These are phyloP conservation scores for Dryas integrifolia DNA, from an alignment of 331 rosid species.

Conservation along the genomic window DNA sequence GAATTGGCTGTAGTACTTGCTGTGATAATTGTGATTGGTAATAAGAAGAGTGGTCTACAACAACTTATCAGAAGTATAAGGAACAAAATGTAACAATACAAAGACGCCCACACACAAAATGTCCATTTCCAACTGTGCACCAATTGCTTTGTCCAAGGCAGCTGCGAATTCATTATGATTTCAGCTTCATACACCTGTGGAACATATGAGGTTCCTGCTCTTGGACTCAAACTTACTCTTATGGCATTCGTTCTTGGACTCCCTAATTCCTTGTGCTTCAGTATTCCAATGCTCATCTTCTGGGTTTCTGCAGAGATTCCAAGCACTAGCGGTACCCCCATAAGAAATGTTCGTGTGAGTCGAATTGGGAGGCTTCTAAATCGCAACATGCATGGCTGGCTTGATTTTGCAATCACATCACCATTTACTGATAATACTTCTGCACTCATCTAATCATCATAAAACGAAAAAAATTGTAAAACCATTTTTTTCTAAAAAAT, in stretches of 20 bases:
- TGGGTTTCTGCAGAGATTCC: conserved; percentile 71
- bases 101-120: conserved; percentile 64
- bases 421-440: conserved; percentile 56
- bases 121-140: conserved; percentile 79
- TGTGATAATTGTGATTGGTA: conserved; percentile 18
- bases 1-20: neutral
- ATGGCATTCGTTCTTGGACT: conserved; percentile 50
- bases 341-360: conserved; percentile 48
- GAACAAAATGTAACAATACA: conserved; percentile 45
- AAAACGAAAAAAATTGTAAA: neutral
- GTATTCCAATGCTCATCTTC: conserved; percentile 36
- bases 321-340: conserved; percentile 59
- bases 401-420: conserved; percentile 47
- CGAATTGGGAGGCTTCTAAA: conserved; percentile 67
- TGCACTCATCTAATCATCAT: conserved; percentile 51
- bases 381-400: conserved; percentile 75
- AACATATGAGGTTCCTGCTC: conserved; percentile 59
- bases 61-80: conserved; percentile 38
- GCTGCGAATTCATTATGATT: conserved; percentile 47
- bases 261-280: conserved; percentile 57
- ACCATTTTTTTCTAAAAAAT: too few relatives aligned
- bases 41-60: conserved; percentile 40
- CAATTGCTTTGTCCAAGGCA: conserved; percentile 61
- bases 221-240: conserved; percentile 50
- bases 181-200: conserved; percentile 74